Conservation (phyloP, 2,329 filamentous ascomycete species). For the Aspergillus ruber region DNA sequence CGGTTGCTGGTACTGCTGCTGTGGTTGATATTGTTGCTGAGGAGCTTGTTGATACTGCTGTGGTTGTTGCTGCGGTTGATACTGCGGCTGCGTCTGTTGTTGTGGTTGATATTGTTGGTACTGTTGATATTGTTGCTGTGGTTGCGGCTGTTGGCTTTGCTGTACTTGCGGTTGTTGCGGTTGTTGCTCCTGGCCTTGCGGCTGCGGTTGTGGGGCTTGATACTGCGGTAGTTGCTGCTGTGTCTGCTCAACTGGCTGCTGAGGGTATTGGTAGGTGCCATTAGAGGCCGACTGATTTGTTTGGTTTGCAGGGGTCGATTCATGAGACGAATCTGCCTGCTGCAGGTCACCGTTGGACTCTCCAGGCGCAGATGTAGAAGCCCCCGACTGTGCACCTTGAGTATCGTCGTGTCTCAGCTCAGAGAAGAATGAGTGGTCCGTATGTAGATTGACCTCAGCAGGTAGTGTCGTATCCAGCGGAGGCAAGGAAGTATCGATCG, state of each 20-base stretch:
- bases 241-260: slow-evolving; percentile 19
- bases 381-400: neutral
- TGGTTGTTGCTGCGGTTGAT: slow-evolving; percentile 21
- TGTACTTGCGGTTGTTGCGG: slow-evolving; percentile 34
- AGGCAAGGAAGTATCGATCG: slow-evolving; percentile 21
- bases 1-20: slow-evolving; percentile 21
- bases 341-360: slow-evolving; percentile 15
- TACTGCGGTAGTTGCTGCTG: slow-evolving; percentile 20
- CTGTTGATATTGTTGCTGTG: slow-evolving; percentile 23
- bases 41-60: slow-evolving; percentile 34
- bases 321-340: slow-evolving; percentile 23
- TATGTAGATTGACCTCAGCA: slow-evolving; percentile 11
- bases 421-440: slow-evolving; percentile 1
- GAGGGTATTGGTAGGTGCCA: slow-evolving; percentile 19
- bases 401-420: slow-evolving; percentile 1
- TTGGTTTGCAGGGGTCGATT: slow-evolving; percentile 39
- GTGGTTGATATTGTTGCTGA: slow-evolving; percentile 29
- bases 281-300: slow-evolving; percentile 30
- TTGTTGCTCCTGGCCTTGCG: slow-evolving; percentile 1
- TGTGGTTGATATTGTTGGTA: slow-evolving; percentile 23
- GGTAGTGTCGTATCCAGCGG: slow-evolving; percentile 22
- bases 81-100: slow-evolving; percentile 28
- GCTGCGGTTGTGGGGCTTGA: slow-evolving; percentile 39
- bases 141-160: slow-evolving; percentile 10
- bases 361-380: slow-evolving; percentile 5